These are phyloP conservation scores for Clavispora phyllophila DNA, from an alignment of 805 yeast genomes.

Conservation along the genomic window DNA sequence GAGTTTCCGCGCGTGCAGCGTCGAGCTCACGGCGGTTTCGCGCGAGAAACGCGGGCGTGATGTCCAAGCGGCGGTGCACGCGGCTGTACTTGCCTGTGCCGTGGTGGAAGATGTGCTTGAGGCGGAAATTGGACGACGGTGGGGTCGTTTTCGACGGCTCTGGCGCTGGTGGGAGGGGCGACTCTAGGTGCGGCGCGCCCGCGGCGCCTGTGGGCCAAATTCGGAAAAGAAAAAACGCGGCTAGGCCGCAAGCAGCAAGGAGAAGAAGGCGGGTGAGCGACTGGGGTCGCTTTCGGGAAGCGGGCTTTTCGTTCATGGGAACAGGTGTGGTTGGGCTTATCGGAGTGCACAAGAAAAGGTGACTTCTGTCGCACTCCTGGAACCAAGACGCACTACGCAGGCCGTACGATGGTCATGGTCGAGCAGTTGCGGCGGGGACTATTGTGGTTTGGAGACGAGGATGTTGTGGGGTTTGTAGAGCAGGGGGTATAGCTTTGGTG, in stretches of 20 bases:
- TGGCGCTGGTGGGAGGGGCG: background rate
- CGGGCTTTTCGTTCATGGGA: background rate
- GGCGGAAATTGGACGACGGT: slow-evolving; percentile 15
- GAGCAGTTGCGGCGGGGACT: too few species aligned
- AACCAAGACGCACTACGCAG: too few species aligned
- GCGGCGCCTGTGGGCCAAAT: background rate
- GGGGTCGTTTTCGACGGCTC: background rate
- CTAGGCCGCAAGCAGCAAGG: background rate
- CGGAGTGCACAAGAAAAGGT: background rate
- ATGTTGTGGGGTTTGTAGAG: too few species aligned
- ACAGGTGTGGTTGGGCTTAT: background rate
- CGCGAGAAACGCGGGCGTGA: slow-evolving; percentile 37
- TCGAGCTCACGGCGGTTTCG: slow-evolving; percentile 2
- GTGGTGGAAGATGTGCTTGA: slow-evolving; percentile 61
- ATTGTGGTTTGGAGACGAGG: too few species aligned
- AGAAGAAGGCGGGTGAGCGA: background rate
- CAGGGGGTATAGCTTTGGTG: too few species aligned
- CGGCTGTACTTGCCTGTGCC: slow-evolving; percentile 44
- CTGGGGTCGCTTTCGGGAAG: background rate
- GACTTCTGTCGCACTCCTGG: too few species aligned
- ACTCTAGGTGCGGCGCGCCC: background rate
- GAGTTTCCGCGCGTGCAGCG: slow-evolving; percentile 4
- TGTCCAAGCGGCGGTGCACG: slow-evolving; percentile 46
- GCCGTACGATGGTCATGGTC: too few species aligned
- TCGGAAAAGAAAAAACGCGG: background rate